Percentiles rank a stretch among this genome's conserved stretches.
These are phyloP conservation scores for Camelina sativa DNA, from an alignment of 345 rosid genomes.

Conservation along the genomic window DNA sequence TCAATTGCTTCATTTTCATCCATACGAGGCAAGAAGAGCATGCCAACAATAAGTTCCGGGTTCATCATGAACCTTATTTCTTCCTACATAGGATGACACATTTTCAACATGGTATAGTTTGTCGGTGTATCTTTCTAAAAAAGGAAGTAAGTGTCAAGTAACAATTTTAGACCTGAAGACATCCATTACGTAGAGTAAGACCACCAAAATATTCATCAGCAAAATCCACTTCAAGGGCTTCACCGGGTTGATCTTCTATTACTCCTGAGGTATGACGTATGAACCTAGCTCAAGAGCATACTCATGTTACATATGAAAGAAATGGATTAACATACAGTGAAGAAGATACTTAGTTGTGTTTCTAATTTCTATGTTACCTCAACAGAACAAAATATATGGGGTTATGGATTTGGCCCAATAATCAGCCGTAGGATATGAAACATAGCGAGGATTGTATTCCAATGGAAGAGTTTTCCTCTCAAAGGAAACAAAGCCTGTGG, in stretches of 20 bases:
- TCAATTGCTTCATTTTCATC: slow-evolving; percentile 84
- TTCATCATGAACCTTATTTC: slow-evolving; percentile 89
- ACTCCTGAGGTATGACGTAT: slow-evolving; percentile 51
- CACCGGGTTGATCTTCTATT: slow-evolving; percentile 72
- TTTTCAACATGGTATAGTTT: too few relatives aligned
- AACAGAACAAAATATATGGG: slow-evolving; percentile 67
- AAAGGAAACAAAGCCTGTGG: slow-evolving; percentile 77
- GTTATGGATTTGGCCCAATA: slow-evolving; percentile 64
- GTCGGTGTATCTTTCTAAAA: not conserved
- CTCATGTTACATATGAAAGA: not conserved
- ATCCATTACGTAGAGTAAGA: slow-evolving; percentile 72
- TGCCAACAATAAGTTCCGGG: slow-evolving; percentile 86
- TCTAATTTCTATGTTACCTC: slow-evolving; percentile 53
- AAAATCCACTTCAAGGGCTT: slow-evolving; percentile 84
- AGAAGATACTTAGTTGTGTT: not conserved
- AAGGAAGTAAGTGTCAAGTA: not conserved
- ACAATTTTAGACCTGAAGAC: slow-evolving; percentile 64
- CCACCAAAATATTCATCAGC: slow-evolving; percentile 90
- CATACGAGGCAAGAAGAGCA: slow-evolving; percentile 92
- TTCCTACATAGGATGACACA: slow-evolving; percentile 54
- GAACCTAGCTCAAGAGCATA: slow-evolving; percentile 51
- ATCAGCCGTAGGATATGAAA: slow-evolving; percentile 60
- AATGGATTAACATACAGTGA: not conserved
- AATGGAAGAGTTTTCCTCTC: slow-evolving; percentile 74
- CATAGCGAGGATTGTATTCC: slow-evolving; percentile 36